A percentile compares a stretch with the other conserved stretches of the same genome.
These are phyloP conservation scores for Raffaelea arxii DNA, from an alignment of 2,329 filamentous ascomycete species.

Conservation along the genomic window DNA sequence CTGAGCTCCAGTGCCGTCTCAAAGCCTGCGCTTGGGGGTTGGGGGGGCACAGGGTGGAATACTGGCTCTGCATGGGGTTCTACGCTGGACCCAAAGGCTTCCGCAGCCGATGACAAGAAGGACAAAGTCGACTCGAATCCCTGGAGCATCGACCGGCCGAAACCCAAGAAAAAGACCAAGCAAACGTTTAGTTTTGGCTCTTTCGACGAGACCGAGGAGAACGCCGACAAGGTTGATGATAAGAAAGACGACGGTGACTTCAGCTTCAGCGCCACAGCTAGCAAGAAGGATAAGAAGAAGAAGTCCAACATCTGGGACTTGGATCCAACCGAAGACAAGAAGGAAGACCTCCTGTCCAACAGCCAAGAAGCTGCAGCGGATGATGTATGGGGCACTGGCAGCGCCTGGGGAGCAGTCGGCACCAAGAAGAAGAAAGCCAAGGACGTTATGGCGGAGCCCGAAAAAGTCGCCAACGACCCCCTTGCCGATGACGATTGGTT, in stretches of 20 bases:
- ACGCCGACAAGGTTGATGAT: conserved; percentile 18
- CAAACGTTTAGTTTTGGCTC: conserved; percentile 36
- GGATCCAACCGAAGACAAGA: conserved; percentile 23
- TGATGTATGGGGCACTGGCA: conserved; percentile 17
- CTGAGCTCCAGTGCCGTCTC: conserved; percentile 38
- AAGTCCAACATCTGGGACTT: conserved; percentile 27
- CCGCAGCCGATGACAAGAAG: conserved; percentile 28
- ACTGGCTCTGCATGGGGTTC: conserved; percentile 30
- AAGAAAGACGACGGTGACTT: conserved; percentile 23
- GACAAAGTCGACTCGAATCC: conserved; percentile 34
- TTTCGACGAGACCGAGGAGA: conserved; percentile 29
- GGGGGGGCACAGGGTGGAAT: conserved; percentile 52
- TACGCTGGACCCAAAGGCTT: conserved; percentile 16
- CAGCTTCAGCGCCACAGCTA: conserved; percentile 20
- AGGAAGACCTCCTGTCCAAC: conserved; percentile 15
- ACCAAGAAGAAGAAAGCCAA: conserved; percentile 32
- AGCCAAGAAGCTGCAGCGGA: conserved; percentile 17
- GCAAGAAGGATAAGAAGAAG: conserved; percentile 36
- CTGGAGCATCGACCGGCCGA: conserved; percentile 36
- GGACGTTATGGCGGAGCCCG: conserved; percentile 15
- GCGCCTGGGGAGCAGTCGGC: conserved; percentile 27
- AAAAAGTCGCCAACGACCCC: conserved; percentile 18
- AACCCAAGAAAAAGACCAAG: conserved; percentile 43
- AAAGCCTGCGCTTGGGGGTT: conserved; percentile 32
- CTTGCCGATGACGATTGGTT: conserved; percentile 24